These are phyloP conservation scores for Chrysanthemum lavandulifolium DNA, from an alignment of 129 eudicot species.

Conservation along the genomic window DNA sequence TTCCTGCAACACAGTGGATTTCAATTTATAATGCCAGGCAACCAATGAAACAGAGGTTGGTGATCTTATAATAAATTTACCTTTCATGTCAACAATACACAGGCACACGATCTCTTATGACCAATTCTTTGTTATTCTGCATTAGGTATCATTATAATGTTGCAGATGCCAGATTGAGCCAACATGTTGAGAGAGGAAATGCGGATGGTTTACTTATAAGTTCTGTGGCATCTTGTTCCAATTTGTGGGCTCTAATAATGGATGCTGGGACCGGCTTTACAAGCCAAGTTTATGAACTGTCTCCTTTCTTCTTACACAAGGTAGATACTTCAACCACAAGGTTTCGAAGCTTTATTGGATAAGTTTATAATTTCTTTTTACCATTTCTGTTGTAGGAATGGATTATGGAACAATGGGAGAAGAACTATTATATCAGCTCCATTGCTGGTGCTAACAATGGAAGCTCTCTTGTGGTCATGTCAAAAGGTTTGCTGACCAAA, in stretches of 20 bases:
- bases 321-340: constrained; percentile 25
- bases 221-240: constrained; percentile 74
- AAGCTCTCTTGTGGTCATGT: constrained; percentile 87
- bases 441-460: constrained; percentile 86
- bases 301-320: constrained; percentile 84
- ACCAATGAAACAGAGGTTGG: constrained; percentile 87
- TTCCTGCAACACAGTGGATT: constrained; percentile 87
- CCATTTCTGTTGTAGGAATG: constrained; percentile 52
- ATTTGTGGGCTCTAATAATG: constrained; percentile 85
- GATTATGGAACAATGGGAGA: constrained; percentile 97
- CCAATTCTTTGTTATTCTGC: background rate
- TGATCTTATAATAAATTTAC: background rate
- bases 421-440: constrained; percentile 70
- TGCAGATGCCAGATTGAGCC: constrained; percentile 72
- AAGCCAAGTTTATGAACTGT: constrained; percentile 70
- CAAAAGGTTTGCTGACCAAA: constrained; percentile 53
- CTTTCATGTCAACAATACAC: background rate
- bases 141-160: constrained; percentile 81
- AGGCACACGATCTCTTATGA: background rate
- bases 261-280: constrained; percentile 88
- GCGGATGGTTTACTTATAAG: constrained; percentile 76
- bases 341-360: no score
- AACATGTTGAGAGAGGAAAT: constrained; percentile 76
- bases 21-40: constrained; percentile 74
- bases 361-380: background rate